Conservation (phyloP, 2,329 filamentous ascomycete genomes). For the Metarhizium brunneum region DNA sequence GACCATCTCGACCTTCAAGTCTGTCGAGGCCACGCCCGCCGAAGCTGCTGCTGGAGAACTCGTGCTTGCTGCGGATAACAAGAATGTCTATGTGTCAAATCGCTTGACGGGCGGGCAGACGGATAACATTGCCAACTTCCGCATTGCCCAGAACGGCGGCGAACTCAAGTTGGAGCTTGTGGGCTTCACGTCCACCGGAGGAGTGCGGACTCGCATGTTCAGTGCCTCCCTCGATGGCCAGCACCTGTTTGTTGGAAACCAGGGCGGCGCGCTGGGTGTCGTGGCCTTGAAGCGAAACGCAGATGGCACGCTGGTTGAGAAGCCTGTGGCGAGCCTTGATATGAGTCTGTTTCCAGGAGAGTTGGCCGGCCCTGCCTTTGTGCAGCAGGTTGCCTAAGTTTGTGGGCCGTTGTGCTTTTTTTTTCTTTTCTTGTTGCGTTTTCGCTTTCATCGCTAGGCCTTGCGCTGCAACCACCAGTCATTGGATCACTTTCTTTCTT, state of each 20-base stretch:
- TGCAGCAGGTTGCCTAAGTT: conserved; percentile 17
- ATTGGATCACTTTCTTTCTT: too few species aligned
- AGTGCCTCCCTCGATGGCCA: conserved; percentile 25
- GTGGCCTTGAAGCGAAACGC: conserved; percentile 22
- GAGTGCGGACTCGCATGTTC: conserved; percentile 37
- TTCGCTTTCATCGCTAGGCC: too few species aligned
- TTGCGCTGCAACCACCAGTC: too few species aligned
- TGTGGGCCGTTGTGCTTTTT: too few species aligned
- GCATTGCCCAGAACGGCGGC: conserved; percentile 16
- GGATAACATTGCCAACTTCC: conserved; percentile 40
- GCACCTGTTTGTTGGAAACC: conserved; percentile 38
- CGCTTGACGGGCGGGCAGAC: conserved; percentile 33
- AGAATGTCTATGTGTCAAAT: conserved; percentile 42
- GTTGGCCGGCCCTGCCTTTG: conserved; percentile 19
- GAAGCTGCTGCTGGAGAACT: conserved; percentile 37
- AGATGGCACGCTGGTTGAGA: conserved; percentile 20
- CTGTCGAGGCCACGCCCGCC: conserved; percentile 17
- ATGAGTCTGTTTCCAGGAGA: conserved; percentile 12
- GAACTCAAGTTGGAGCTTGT: conserved; percentile 22
- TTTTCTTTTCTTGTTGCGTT: too few species aligned
- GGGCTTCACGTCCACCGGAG: conserved; percentile 24
- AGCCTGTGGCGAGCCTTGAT: conserved; percentile 17
- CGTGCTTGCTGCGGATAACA: conserved; percentile 29
- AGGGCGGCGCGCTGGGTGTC: conserved; percentile 30
- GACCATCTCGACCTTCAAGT: conserved; percentile 31